phyloP scores from a whole-genome alignment of 192 early-diverging fungal species.

The Backusella australiensis region DNA sequence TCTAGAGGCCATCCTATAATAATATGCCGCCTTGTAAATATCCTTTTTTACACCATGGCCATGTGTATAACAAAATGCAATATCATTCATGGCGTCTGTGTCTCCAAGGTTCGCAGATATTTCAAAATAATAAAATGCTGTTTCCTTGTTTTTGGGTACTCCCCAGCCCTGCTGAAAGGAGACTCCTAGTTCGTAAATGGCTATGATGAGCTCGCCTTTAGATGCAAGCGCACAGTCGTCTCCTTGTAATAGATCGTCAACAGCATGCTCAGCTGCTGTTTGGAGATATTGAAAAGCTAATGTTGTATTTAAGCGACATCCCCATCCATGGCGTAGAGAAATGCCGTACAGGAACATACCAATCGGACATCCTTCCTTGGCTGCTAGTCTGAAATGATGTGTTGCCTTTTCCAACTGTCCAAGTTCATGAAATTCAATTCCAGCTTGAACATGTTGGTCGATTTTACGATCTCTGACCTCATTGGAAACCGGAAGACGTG shows the following conservation, averaged over 20 bases:
- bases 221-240: slow-evolving; percentile 54
- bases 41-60: slow-evolving; percentile 75
- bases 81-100: slow-evolving; percentile 67
- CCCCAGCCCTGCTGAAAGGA: slow-evolving; percentile 85
- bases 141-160: slow-evolving; percentile 66
- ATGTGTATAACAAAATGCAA: slow-evolving; percentile 67
- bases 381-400: slow-evolving; percentile 68
- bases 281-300: slow-evolving; percentile 70
- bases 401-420: slow-evolving; percentile 74
- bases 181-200: slow-evolving; percentile 78
- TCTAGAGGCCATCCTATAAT: slow-evolving; percentile 70
- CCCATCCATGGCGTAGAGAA: slow-evolving; percentile 79
- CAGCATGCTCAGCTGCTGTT: slow-evolving; percentile 72
- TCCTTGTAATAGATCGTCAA: slow-evolving; percentile 45
- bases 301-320: slow-evolving; percentile 43
- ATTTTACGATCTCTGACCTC: background rate
- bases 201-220: slow-evolving; percentile 72
- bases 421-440: slow-evolving; percentile 71
- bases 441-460: slow-evolving; percentile 53
- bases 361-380: slow-evolving; percentile 61
- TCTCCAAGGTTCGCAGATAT: slow-evolving; percentile 78
- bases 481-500: background rate
- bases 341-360: slow-evolving; percentile 81
- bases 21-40: slow-evolving; percentile 67
- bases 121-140: slow-evolving; percentile 77